A percentile compares a stretch with the other conserved stretches of the same genome.
Evolutionary conservation across 257 asterid genomes (phyloP).

Genomic region (Solanum habrochaites): DNA sequence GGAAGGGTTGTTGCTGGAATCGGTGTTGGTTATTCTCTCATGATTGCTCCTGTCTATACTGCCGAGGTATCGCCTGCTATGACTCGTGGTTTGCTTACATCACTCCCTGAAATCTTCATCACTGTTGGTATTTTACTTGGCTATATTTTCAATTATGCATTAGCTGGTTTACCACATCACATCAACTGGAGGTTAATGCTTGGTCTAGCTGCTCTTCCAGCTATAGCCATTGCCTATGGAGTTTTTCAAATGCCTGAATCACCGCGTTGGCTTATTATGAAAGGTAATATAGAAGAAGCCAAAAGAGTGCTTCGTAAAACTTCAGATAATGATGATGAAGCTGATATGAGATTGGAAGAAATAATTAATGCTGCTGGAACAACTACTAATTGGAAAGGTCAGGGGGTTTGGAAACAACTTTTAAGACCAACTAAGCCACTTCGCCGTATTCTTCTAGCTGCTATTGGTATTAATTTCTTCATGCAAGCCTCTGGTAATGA

Average conservation of each 20-base stretch:
- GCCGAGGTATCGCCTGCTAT: slow-evolving; percentile 65
- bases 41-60: slow-evolving; percentile 83
- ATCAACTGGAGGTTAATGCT: slow-evolving; percentile 80
- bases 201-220: slow-evolving; percentile 68
- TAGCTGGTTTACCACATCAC: slow-evolving; percentile 32
- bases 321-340: slow-evolving; percentile 51
- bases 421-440: slow-evolving; percentile 36
- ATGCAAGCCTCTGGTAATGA: slow-evolving; percentile 94
- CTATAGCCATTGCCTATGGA: slow-evolving; percentile 37
- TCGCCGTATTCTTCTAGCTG: slow-evolving; percentile 50
- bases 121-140: slow-evolving; percentile 63
- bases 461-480: slow-evolving; percentile 77
- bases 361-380: slow-evolving; percentile 28
- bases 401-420: slow-evolving; percentile 61
- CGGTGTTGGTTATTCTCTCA: slow-evolving; percentile 74
- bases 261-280: slow-evolving; percentile 80
- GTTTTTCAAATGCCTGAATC: slow-evolving; percentile 78
- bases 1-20: slow-evolving; percentile 67
- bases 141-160: slow-evolving; percentile 36
- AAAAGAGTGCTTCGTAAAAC: slow-evolving; percentile 32
- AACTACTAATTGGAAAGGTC: slow-evolving; percentile 23
- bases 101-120: slow-evolving; percentile 82
- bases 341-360: slow-evolving; percentile 37
- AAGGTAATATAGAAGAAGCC: slow-evolving; percentile 46
- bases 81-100: slow-evolving; percentile 71